Percentiles rank a stretch among this genome's conserved stretches.
phyloP scores from a whole-genome alignment of 768 basidiomycete genomes.

The Cyathus striatus region DNA sequence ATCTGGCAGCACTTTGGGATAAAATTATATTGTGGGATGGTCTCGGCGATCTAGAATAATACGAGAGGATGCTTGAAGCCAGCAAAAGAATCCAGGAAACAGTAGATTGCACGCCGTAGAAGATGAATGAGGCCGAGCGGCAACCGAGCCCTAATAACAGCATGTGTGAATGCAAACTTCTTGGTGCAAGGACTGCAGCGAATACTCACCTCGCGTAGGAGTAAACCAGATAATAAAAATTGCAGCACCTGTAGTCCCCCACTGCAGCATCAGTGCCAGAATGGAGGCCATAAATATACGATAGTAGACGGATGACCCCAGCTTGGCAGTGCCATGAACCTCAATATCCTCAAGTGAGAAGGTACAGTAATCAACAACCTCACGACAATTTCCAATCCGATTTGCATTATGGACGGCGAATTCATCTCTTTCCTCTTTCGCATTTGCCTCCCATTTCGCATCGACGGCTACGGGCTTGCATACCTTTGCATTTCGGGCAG shows the following conservation, averaged over 20 bases:
- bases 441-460: constrained; percentile 11
- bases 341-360: too few species aligned
- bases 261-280: constrained; percentile 12
- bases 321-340: neutral
- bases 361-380: neutral
- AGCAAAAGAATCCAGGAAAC: constrained; percentile 21
- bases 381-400: neutral
- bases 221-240: constrained; percentile 14
- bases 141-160: constrained; percentile 20
- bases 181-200: too few species aligned
- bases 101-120: constrained; percentile 23
- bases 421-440: too few species aligned
- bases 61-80: constrained; percentile 18
- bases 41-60: constrained; percentile 4
- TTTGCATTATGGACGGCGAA: neutral
- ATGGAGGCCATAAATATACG: constrained; percentile 12
- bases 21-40: constrained; percentile 9
- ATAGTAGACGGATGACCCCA: constrained; percentile 6
- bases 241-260: constrained; percentile 15
- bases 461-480: constrained; percentile 12
- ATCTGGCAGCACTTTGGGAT: constrained; percentile 11
- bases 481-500: constrained; percentile 9
- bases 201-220: constrained; percentile 11
- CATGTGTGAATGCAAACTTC: neutral
- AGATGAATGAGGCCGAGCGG: constrained; percentile 18